Evolutionary conservation across 768 basidiomycete species (phyloP).

Genomic region (Termitomyces sp.): DNA sequence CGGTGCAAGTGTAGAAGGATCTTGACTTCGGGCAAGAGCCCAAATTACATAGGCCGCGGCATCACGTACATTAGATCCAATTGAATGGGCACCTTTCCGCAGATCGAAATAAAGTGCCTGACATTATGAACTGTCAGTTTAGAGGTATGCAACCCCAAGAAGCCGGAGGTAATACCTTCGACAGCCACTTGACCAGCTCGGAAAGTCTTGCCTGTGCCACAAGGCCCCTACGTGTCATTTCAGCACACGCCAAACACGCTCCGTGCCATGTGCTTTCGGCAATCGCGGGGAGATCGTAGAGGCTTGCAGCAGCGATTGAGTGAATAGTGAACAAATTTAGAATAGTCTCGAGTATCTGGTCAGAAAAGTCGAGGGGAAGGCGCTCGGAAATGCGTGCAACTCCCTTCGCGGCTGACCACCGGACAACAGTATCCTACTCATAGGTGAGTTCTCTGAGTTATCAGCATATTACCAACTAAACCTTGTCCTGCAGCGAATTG

Average conservation of each 20-base stretch:
- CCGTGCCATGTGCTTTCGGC: conserved; percentile 96
- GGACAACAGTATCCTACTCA: conserved; percentile 83
- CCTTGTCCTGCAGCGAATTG: conserved; percentile 74
- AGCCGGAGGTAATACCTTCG: conserved; percentile 50
- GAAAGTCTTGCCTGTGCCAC: conserved; percentile 52
- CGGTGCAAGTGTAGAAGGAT: conserved; percentile 49
- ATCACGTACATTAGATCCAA: conserved; percentile 93
- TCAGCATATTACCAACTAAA: conserved; percentile 24
- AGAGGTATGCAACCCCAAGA: not conserved
- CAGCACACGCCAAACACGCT: conserved; percentile 86
- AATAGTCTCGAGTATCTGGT: conserved; percentile 80
- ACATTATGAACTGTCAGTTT: not conserved
- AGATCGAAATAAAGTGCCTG: conserved; percentile 93
- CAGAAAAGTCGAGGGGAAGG: conserved; percentile 67
- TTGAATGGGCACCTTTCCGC: conserved; percentile 85
- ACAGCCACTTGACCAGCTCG: conserved; percentile 70
- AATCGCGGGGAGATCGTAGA: conserved; percentile 68
- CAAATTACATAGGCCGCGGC: conserved; percentile 92
- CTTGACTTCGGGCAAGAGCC: conserved; percentile 83
- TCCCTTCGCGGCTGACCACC: conserved; percentile 93
- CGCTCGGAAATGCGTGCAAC: conserved; percentile 80
- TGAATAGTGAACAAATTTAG: conserved; percentile 75
- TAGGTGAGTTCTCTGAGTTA: not conserved
- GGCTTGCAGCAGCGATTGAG: conserved; percentile 52
- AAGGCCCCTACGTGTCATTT: conserved; percentile 82